Evolutionary conservation across 2,329 filamentous ascomycete genomes (phyloP).

Genomic region (Aspergillus quadricinctus): DNA sequence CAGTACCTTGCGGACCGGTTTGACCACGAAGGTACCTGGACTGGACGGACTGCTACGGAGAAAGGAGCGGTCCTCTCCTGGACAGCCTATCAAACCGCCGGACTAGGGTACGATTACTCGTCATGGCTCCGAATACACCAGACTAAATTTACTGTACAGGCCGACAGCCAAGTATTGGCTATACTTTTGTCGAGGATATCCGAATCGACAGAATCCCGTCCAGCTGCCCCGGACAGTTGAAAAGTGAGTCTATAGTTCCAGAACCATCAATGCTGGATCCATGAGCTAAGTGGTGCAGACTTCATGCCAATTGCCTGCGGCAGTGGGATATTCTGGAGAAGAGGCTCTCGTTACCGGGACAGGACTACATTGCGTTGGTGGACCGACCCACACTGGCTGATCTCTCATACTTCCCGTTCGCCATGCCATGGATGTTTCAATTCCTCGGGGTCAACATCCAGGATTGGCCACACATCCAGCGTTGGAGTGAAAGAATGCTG

Average conservation of each 20-base stretch:
- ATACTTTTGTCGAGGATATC: constrained; percentile 6
- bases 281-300: background rate
- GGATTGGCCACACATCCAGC: constrained; percentile 3
- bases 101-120: background rate
- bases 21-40: constrained; percentile 1
- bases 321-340: constrained; percentile 4
- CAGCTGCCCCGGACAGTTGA: constrained; percentile 7
- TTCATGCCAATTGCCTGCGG: background rate
- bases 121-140: background rate
- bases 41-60: background rate
- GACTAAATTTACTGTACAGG: background rate
- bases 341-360: background rate
- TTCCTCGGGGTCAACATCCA: constrained; percentile 3
- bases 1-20: constrained; percentile 5
- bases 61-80: background rate
- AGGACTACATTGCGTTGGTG: constrained; percentile 3
- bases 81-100: constrained; percentile 5
- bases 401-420: constrained; percentile 5
- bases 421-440: constrained; percentile 6
- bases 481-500: background rate
- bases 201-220: constrained; percentile 1
- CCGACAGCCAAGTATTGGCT: constrained; percentile 9
- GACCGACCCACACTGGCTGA: constrained; percentile 4
- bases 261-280: background rate
- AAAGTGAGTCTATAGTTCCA: background rate